Evolutionary conservation across 768 basidiomycete genomes (phyloP), one percentile per base, ranked within the genome.

Genomic region (Boletus rubescentipes): DNA sequence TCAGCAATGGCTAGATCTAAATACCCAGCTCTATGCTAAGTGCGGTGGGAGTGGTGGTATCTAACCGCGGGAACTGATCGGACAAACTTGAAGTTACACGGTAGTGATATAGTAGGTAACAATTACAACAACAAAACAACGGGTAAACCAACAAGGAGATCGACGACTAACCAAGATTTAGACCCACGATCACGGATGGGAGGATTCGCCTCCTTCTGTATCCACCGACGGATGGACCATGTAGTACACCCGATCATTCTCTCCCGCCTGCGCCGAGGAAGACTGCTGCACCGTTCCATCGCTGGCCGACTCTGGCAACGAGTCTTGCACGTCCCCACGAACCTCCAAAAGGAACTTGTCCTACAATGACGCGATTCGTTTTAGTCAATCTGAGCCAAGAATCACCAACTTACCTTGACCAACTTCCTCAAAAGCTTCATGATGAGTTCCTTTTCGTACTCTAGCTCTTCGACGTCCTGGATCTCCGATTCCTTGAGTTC

Each of bases 151-250:
- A 54, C 46, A 54, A n/a, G 39, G 21, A 56, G 54, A 56, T 64
- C 50, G 29, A 50, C 29, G 18, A 49, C 31, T 26, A 37, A 31
- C 53, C 9, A 34, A 39, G 9, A 40, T 45, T 11, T 23, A 23
- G 23, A n/a, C 16, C 31, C 11, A 29, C n/a, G 31, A 36, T 67
- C 46, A 65, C 7, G 61, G 63, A 49, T 66, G 58, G 21, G 75
- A 77, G 9, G 75, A 75, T 18, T 73, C 72, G 6, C 61, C 71
- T 0, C 59, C 67, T 54, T 93, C 89, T 9, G 83, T 81, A 63
- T 93, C 91, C 34, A 93, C 91, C 2, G 85, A 82, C 1, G 91
- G 91, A 75, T 94, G 93, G 4, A 96, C 91, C 84, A 95, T 86
- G 66, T 94, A 95, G 68, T 85, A 87, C 44, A 93, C 80, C 18